Conservation (phyloP, 106 monocot species). For the Iris macrosiphon region DNA sequence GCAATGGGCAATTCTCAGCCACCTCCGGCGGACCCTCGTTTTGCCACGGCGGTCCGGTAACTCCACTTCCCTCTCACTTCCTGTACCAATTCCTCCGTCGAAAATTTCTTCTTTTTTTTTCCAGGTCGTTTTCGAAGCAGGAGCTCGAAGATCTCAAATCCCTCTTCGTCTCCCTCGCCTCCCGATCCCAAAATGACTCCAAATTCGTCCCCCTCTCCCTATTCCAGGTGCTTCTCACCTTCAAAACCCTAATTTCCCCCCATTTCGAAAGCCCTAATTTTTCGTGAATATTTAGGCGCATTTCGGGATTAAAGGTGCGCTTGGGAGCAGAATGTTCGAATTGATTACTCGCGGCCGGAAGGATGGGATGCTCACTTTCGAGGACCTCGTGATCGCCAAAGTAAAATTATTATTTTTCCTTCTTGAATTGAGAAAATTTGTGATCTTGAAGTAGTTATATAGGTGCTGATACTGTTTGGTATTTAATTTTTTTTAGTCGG, state of each 20-base stretch:
- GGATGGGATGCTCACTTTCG: conserved; percentile 60
- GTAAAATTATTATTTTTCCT: conserved; percentile 17
- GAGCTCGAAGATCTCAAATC: conserved; percentile 62
- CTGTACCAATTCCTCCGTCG: background rate
- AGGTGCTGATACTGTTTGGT: background rate
- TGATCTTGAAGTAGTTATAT: too few relatives aligned
- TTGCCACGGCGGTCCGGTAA: conserved; percentile 50
- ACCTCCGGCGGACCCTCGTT: conserved; percentile 38
- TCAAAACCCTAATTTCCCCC: background rate
- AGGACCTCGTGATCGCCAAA: conserved; percentile 86
- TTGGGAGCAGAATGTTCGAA: conserved; percentile 57
- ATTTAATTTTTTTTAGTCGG: conserved; percentile 26
- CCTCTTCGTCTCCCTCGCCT: conserved; percentile 63
- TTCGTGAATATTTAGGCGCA: conserved; percentile 28
- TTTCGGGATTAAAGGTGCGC: conserved; percentile 47
- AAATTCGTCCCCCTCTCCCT: conserved; percentile 52
- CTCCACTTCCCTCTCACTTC: background rate
- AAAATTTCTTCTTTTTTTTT: background rate
- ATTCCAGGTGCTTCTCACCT: conserved; percentile 47
- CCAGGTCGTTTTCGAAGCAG: conserved; percentile 69
- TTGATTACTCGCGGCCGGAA: conserved; percentile 45
- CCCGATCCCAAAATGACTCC: conserved; percentile 53
- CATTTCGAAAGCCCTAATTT: background rate
- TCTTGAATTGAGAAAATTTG: background rate
- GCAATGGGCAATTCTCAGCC: conserved; percentile 74